Conservation (phyloP, 2,329 filamentous ascomycete genomes). For the Mycosphaerelloides madeirae region DNA sequence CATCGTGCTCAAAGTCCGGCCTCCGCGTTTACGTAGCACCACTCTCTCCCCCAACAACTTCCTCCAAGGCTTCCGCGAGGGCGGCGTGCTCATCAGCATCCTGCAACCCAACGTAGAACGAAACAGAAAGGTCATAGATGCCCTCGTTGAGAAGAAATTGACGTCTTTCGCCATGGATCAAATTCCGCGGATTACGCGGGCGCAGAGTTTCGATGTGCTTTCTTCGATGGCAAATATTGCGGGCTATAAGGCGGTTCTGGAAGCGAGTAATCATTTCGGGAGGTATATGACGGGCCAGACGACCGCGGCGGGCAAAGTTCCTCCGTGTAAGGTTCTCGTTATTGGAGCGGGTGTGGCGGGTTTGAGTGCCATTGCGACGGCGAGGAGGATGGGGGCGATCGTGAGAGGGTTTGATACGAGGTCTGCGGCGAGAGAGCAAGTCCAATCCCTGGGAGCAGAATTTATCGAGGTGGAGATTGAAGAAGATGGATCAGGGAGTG, state of each 20-base stretch:
- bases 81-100: slow-evolving; percentile 74
- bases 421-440: slow-evolving; percentile 79
- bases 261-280: slow-evolving; percentile 85
- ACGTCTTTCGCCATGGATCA: slow-evolving; percentile 89
- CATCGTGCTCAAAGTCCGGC: slow-evolving; percentile 79
- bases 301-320: slow-evolving; percentile 85
- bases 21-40: slow-evolving; percentile 56
- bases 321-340: slow-evolving; percentile 82
- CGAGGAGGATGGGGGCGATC: slow-evolving; percentile 79
- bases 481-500: slow-evolving; percentile 78
- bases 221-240: slow-evolving; percentile 93
- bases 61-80: slow-evolving; percentile 61
- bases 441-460: slow-evolving; percentile 83
- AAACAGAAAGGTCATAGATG: slow-evolving; percentile 70
- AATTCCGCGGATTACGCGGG: slow-evolving; percentile 83
- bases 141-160: slow-evolving; percentile 63
- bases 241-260: slow-evolving; percentile 85
- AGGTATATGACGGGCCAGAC: slow-evolving; percentile 85
- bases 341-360: slow-evolving; percentile 89
- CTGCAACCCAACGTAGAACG: slow-evolving; percentile 66
- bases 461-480: slow-evolving; percentile 82
- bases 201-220: slow-evolving; percentile 81
- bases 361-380: slow-evolving; percentile 80
- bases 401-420: slow-evolving; percentile 90
- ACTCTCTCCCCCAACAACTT: slow-evolving; percentile 52